A percentile compares a stretch with the other conserved stretches of the same genome.
phyloP scores from a whole-genome alignment of 345 rosid species.

The Lumnitzera littorea region DNA sequence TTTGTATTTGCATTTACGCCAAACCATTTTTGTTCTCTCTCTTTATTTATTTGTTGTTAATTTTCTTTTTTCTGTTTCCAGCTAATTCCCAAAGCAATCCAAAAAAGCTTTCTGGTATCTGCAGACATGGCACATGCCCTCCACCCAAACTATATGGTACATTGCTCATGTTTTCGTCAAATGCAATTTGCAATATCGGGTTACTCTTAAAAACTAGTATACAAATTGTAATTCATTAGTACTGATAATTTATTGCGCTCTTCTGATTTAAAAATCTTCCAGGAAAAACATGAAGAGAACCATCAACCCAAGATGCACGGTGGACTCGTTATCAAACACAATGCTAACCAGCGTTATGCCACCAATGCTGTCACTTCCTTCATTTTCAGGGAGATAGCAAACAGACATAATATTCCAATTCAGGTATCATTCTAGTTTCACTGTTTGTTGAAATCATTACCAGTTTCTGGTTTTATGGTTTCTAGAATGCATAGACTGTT shows the following conservation, averaged over 20 bases:
- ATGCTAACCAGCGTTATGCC: constrained; percentile 95
- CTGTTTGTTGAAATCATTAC: background rate
- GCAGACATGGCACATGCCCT: constrained; percentile 99
- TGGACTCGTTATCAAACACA: constrained; percentile 98
- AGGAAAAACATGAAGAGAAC: constrained; percentile 97
- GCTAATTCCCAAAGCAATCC: constrained; percentile 82
- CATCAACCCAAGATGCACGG: constrained; percentile 96
- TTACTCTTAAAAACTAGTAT: background rate
- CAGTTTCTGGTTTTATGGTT: background rate
- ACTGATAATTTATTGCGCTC: too few species aligned
- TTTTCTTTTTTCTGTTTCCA: constrained; percentile 19
- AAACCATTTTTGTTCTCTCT: background rate
- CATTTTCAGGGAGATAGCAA: constrained; percentile 77
- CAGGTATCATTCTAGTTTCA: constrained; percentile 41
- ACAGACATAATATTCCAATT: constrained; percentile 59
- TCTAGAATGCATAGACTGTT: background rate
- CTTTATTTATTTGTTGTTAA: background rate
- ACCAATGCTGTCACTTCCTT: constrained; percentile 86
- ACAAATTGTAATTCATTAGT: too few species aligned
- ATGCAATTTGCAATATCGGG: constrained; percentile 6
- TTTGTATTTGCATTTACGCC: background rate
- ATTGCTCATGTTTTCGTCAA: constrained; percentile 1
- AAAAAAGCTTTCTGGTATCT: constrained; percentile 80
- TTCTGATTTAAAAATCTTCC: constrained; percentile 5
- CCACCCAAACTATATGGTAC: constrained; percentile 88